Conservation (phyloP, 805 yeast species). For the Candida qinlingensis region DNA sequence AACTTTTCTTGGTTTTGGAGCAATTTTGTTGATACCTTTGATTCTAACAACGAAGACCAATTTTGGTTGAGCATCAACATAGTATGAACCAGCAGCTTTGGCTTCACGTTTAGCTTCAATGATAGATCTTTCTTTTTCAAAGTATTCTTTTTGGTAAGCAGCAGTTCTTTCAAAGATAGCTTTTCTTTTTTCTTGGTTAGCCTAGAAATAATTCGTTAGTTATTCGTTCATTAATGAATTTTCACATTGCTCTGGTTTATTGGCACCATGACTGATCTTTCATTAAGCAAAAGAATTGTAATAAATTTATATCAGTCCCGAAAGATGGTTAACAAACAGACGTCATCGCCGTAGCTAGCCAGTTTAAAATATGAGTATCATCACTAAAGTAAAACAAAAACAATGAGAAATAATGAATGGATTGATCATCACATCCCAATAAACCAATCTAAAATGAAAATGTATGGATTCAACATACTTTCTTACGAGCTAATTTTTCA, state of each 20-base stretch:
- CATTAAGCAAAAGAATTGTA: too few relatives aligned
- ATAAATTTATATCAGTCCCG: slow-evolving; percentile 49
- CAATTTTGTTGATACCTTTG: slow-evolving; percentile 98
- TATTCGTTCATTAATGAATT: neutral
- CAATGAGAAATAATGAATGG: too few relatives aligned
- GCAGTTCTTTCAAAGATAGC: slow-evolving; percentile 90
- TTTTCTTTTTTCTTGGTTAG: slow-evolving; percentile 53
- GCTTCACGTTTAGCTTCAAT: slow-evolving; percentile 89
- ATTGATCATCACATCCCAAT: neutral
- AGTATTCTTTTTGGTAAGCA: slow-evolving; percentile 94
- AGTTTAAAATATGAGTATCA: slow-evolving; percentile 47
- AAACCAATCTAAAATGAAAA: neutral
- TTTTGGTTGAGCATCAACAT: slow-evolving; percentile 91
- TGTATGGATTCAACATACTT: slow-evolving; percentile 49
- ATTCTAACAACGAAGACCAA: slow-evolving; percentile 95
- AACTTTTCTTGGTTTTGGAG: slow-evolving; percentile 99
- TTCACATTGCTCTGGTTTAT: neutral
- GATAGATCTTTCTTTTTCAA: slow-evolving; percentile 84
- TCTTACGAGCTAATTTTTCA: slow-evolving; percentile 71
- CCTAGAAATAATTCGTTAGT: slow-evolving; percentile 23
- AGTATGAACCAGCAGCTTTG: slow-evolving; percentile 89
- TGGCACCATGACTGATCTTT: too few relatives aligned
- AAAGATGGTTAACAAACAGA: slow-evolving; percentile 73
- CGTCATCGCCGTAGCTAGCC: slow-evolving; percentile 72
- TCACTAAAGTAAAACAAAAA: slow-evolving; percentile 22